These are phyloP conservation scores for Phascolomyces articulosus DNA, from an alignment of 371 early-diverging fungal genomes.

Conservation along the genomic window DNA sequence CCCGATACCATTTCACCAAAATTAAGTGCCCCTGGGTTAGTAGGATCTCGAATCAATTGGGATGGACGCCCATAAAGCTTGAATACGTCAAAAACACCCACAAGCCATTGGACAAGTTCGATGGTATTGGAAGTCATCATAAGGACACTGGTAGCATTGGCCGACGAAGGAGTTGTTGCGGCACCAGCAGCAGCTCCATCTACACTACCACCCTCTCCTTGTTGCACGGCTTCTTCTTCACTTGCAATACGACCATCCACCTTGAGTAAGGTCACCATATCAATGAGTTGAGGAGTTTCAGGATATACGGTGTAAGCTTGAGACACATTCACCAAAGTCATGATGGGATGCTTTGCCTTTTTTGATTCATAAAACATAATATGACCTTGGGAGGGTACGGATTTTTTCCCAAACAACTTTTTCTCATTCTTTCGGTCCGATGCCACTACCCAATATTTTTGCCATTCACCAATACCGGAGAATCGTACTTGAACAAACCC, in stretches of 20 bases:
- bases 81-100: slow-evolving; percentile 52
- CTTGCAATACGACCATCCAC: slow-evolving; percentile 31
- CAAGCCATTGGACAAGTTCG: slow-evolving; percentile 51
- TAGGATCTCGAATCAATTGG: slow-evolving; percentile 30
- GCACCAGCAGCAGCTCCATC: too few species aligned
- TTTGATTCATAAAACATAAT: slow-evolving; percentile 62
- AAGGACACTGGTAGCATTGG: slow-evolving; percentile 25
- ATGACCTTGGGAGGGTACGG: slow-evolving; percentile 52
- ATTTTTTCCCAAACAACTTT: slow-evolving; percentile 57
- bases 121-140: slow-evolving; percentile 45
- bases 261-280: slow-evolving; percentile 46
- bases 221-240: not conserved
- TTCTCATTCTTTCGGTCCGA: slow-evolving; percentile 55
- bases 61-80: slow-evolving; percentile 55
- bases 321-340: slow-evolving; percentile 60
- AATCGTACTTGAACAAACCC: slow-evolving; percentile 66
- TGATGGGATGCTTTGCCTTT: slow-evolving; percentile 59
- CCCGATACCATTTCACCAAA: slow-evolving; percentile 33
- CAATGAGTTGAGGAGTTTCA: slow-evolving; percentile 44
- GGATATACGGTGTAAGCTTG: slow-evolving; percentile 80
- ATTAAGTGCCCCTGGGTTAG: slow-evolving; percentile 30
- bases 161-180: not conserved
- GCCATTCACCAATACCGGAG: slow-evolving; percentile 66
- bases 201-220: not conserved
- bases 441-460: slow-evolving; percentile 62